These are phyloP conservation scores for Avena eriantha DNA, from an alignment of 176 grass and related monocot species.

Conservation along the genomic window DNA sequence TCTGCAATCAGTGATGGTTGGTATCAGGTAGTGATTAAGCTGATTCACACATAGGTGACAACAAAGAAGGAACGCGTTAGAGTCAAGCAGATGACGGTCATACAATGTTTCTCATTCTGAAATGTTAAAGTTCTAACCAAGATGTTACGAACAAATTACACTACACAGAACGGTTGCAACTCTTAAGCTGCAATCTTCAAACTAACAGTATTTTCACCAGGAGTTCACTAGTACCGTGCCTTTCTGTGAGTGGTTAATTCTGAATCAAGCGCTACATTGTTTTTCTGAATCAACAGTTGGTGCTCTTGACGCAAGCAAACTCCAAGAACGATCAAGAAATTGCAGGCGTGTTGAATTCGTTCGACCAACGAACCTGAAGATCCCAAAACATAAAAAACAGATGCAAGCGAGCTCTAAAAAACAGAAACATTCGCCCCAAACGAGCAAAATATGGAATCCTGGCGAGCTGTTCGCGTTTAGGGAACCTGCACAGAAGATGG, in stretches of 20 bases:
- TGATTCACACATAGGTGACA: constrained; percentile 6
- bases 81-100: not conserved
- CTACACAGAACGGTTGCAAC: not conserved
- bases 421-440: not conserved
- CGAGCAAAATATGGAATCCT: not conserved
- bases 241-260: constrained; percentile 3
- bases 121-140: not conserved
- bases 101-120: not conserved
- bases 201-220: not conserved
- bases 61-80: constrained; percentile 19
- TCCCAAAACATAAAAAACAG: not conserved
- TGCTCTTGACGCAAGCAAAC: constrained; percentile 19
- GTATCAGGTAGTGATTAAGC: constrained; percentile 11
- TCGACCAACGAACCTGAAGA: not conserved
- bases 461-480: not conserved
- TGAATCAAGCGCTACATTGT: not conserved
- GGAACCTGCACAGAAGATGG: not conserved
- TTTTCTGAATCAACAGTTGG: not conserved
- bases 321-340: constrained; percentile 28
- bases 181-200: constrained; percentile 1
- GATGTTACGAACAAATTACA: not conserved
- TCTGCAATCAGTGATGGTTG: constrained; percentile 51
- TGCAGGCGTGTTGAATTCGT: not conserved
- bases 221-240: not conserved
- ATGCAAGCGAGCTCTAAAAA: not conserved